These are phyloP conservation scores for Ogataea saltuana DNA, from an alignment of 805 yeast genomes.

Conservation along the genomic window DNA sequence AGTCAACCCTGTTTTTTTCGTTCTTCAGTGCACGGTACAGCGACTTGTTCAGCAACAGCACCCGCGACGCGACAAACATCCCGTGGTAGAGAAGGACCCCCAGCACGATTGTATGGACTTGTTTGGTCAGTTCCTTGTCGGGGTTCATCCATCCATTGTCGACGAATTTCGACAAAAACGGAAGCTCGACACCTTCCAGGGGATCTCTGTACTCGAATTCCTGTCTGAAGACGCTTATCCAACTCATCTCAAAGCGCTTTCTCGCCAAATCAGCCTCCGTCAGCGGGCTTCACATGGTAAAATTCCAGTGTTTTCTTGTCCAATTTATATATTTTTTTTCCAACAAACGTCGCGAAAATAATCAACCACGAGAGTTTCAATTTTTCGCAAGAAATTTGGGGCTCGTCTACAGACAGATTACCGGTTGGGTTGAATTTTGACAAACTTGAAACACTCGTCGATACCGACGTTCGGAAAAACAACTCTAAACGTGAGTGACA, in stretches of 20 bases:
- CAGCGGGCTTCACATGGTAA: no score
- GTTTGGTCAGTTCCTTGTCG: slow-evolving; percentile 17
- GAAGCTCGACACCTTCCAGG: slow-evolving; percentile 19
- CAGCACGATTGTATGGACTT: slow-evolving; percentile 24
- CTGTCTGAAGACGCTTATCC: slow-evolving; percentile 11
- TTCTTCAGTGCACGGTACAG: slow-evolving; percentile 18
- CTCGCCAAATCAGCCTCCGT: slow-evolving; percentile 7
- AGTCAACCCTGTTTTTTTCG: slow-evolving; percentile 28
- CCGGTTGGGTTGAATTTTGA: no score
- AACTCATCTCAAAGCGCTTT: no score
- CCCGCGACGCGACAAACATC: slow-evolving; percentile 17
- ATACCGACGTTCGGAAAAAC: no score
- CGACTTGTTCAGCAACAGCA: slow-evolving; percentile 17
- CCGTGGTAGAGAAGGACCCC: slow-evolving; percentile 23
- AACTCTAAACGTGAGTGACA: slow-evolving; percentile 25
- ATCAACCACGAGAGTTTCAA: no score
- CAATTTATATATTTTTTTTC: no score
- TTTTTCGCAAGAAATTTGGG: no score
- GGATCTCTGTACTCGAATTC: slow-evolving; percentile 29
- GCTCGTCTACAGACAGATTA: no score
- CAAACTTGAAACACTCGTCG: no score
- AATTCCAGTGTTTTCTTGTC: not conserved
- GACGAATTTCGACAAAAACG: slow-evolving; percentile 16
- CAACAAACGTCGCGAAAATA: no score
- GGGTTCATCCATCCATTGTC: slow-evolving; percentile 9